Base-by-base conservation (phyloP, 1,284 basidiomycete genomes). In the Lignosus rhinocerotis region DNA sequence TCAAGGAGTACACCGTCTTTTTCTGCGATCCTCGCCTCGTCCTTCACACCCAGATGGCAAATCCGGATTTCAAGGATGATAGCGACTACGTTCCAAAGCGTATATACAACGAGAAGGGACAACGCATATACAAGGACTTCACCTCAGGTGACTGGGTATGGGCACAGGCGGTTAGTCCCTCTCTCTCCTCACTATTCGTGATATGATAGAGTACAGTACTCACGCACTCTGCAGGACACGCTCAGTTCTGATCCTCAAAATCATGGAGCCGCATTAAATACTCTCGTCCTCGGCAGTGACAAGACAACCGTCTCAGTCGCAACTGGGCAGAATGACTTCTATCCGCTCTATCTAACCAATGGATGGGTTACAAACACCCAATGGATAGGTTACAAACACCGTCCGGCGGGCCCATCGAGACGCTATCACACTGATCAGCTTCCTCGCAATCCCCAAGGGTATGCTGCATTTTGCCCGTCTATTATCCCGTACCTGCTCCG, bases 371-470 rank as follows among this genome's bases (percentile, higher is more conserved):
- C 57, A 44, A 70, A 69, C 42, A 32, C 16, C 3, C 0, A 55
- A 60, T 16, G 67, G 66, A 0, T 63, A 61, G 43, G 52, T 67
- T 1, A 56, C 57, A 44, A 70, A 69, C 42, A 32, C 16, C 3
- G 55, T 59, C 2, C 66, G 68, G 0, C 59, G 64, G 0, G 67
- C 66, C 6, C 69, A 68, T 31, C 57, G 63, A 48, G 38, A 55
- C 14, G 53, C 43, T 11, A 44, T 69, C 2, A 38, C 46, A 0
- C 25, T 65, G 0, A 31, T 69, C 7, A 66, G 44, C 1, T 70
- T 70, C 39, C 58, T 70, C 0, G 57, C 68, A 0, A 67, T 69
- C 30, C 62, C 59, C 6, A 67, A 68, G 49, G 53, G 68, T 70
- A 10, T 16, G 52, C 30, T 6, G 7, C 3, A 30, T 8, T 30